Percentiles rank a stretch among this genome's conserved stretches.
Conservation (phyloP, 2,329 filamentous ascomycete species). For the Pseudodiploospora longispora region DNA sequence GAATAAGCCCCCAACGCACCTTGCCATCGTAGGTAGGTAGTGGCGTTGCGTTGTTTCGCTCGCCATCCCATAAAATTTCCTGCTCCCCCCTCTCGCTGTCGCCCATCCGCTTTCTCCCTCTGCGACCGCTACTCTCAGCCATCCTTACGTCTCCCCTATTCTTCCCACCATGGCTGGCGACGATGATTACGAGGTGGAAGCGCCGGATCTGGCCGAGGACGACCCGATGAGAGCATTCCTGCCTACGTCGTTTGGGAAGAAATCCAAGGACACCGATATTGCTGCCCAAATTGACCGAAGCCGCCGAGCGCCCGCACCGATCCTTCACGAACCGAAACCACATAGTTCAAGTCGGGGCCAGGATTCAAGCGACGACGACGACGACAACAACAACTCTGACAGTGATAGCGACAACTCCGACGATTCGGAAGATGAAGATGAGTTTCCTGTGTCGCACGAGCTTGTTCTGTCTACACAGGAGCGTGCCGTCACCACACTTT, state of each 20-base stretch:
- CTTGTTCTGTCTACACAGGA: conserved; percentile 89
- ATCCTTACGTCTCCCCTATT: conserved; percentile 5
- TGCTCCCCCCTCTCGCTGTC: conserved; percentile 12
- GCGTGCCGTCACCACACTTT: conserved; percentile 72
- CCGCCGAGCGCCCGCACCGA: conserved; percentile 40
- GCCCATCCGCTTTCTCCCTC: conserved; percentile 9
- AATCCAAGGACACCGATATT: conserved; percentile 63
- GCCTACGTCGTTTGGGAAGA: conserved; percentile 79
- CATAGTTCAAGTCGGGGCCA: conserved; percentile 16
- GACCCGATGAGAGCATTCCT: conserved; percentile 71
- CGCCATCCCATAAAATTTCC: conserved; percentile 9
- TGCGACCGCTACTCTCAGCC: conserved; percentile 4
- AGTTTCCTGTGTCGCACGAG: conserved; percentile 89
- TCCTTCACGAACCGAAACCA: conserved; percentile 10
- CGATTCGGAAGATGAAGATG: conserved; percentile 66
- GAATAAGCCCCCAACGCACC: no score
- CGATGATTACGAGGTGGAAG: conserved; percentile 51
- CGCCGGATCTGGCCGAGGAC: conserved; percentile 46
- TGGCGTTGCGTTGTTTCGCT: conserved; percentile 3
- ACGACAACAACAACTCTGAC: conserved; percentile 16
- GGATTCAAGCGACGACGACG: conserved; percentile 37
- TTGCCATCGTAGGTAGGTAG: conserved; percentile 1
- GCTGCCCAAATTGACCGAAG: conserved; percentile 74
- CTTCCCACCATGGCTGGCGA: conserved; percentile 46
- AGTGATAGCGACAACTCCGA: conserved; percentile 42